phyloP scores from a whole-genome alignment of 2,329 filamentous ascomycete genomes.

The Cytospora paraplurivora region DNA sequence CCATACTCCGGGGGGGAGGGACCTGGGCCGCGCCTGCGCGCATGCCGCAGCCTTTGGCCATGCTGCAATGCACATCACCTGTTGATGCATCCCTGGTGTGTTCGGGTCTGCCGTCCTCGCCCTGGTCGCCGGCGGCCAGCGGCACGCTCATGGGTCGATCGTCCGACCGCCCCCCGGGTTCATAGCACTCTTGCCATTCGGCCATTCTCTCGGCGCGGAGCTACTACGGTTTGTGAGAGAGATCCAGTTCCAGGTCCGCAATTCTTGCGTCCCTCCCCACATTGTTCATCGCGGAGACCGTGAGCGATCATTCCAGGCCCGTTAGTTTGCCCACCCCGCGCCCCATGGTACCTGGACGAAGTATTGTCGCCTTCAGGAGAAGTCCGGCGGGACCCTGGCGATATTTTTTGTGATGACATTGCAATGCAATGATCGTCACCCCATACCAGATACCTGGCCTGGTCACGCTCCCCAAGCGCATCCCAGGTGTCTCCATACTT shows the following conservation, averaged over 20 bases:
- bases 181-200: constrained; percentile 23
- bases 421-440: constrained; percentile 28
- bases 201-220: constrained; percentile 28
- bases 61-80: neutral
- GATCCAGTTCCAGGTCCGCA: constrained; percentile 28
- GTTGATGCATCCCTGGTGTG: neutral
- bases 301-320: constrained; percentile 25
- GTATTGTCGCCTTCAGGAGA: constrained; percentile 21
- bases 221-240: constrained; percentile 23
- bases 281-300: constrained; percentile 25
- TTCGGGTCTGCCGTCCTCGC: neutral
- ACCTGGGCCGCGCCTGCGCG: neutral
- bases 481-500: constrained; percentile 26
- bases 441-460: constrained; percentile 23
- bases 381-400: constrained; percentile 20
- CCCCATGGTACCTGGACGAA: constrained; percentile 7
- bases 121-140: neutral
- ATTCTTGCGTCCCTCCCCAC: constrained; percentile 24
- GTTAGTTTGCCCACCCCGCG: constrained; percentile 4
- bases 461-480: constrained; percentile 24
- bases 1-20: neutral
- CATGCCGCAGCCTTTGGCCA: neutral
- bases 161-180: constrained; percentile 24
- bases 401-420: constrained; percentile 17
- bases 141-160: neutral